phyloP scores from a whole-genome alignment of 169 alveolate genomes.

The Plasmodium blacklocki region DNA sequence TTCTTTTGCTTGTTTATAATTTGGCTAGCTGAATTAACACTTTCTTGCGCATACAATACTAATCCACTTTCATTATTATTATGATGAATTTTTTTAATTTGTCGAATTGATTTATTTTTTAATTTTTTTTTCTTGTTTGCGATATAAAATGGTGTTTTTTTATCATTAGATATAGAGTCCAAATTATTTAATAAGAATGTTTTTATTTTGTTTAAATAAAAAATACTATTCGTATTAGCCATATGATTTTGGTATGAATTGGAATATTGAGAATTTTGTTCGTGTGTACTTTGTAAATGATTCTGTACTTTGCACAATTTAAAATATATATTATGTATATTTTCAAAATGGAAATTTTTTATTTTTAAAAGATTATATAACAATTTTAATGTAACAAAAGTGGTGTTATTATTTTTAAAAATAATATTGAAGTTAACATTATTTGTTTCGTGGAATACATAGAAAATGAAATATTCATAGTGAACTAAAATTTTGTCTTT shows the following conservation, averaged over 20 bases:
- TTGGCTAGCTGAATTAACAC: too few species aligned
- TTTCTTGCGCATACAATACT: background rate
- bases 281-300: background rate
- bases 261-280: conserved; percentile 2
- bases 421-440: conserved; percentile 41
- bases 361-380: conserved; percentile 26
- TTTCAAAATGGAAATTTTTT: conserved; percentile 35
- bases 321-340: conserved; percentile 64
- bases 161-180: conserved; percentile 17
- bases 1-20: too few species aligned
- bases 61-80: too few species aligned
- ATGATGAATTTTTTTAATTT: background rate
- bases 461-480: conserved; percentile 47
- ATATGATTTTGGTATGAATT: conserved; percentile 21
- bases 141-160: background rate
- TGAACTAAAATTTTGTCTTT: conserved; percentile 36
- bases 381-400: conserved; percentile 45
- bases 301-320: conserved; percentile 13
- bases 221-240: background rate
- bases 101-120: background rate
- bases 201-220: conserved; percentile 44
- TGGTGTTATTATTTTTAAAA: conserved; percentile 36
- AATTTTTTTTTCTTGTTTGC: conserved; percentile 7
- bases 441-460: conserved; percentile 16
- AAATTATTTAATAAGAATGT: conserved; percentile 35